A percentile compares a stretch with the other conserved stretches of the same genome.
Conservation (phyloP, 129 eudicot species). For the Centaurea solstitialis region DNA sequence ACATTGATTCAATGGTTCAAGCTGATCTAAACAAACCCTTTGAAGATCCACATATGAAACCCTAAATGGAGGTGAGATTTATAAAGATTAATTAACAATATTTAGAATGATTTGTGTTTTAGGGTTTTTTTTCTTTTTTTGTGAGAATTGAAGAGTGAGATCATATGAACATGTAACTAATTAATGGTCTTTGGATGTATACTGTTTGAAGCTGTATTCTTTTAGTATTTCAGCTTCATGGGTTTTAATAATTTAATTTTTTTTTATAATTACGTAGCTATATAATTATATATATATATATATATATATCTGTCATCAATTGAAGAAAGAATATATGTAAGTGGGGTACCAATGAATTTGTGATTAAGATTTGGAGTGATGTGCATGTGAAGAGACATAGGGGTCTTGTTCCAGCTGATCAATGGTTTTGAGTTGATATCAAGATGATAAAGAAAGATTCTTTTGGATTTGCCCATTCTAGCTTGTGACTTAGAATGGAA, state of each 20-base stretch:
- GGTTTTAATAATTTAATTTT: background rate
- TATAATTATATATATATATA: background rate
- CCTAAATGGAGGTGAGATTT: conserved; percentile 20
- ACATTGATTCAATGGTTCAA: conserved; percentile 50
- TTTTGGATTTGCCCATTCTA: conserved; percentile 43
- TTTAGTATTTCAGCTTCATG: conserved; percentile 52
- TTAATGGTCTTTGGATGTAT: conserved; percentile 31
- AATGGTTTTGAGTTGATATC: conserved; percentile 36
- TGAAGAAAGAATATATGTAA: conserved; percentile 10
- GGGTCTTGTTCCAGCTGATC: conserved; percentile 55
- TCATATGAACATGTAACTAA: conserved; percentile 16
- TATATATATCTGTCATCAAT: background rate
- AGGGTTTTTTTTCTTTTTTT: conserved; percentile 5
- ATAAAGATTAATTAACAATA: conserved; percentile 9
- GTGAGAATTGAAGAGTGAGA: background rate
- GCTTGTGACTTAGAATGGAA: conserved; percentile 20
- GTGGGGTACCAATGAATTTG: conserved; percentile 22
- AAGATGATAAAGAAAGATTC: conserved; percentile 70
- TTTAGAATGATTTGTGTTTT: conserved; percentile 22
- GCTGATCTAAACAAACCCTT: conserved; percentile 68
- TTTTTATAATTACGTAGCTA: background rate
- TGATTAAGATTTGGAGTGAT: conserved; percentile 36
- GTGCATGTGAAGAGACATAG: conserved; percentile 45
- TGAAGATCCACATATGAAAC: conserved; percentile 57
- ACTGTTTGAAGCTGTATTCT: conserved; percentile 50